Evolutionary conservation across 2,329 filamentous ascomycete genomes (phyloP), one percentile per base, ranked within the genome.

Genomic region (Penicillium sp.): DNA sequence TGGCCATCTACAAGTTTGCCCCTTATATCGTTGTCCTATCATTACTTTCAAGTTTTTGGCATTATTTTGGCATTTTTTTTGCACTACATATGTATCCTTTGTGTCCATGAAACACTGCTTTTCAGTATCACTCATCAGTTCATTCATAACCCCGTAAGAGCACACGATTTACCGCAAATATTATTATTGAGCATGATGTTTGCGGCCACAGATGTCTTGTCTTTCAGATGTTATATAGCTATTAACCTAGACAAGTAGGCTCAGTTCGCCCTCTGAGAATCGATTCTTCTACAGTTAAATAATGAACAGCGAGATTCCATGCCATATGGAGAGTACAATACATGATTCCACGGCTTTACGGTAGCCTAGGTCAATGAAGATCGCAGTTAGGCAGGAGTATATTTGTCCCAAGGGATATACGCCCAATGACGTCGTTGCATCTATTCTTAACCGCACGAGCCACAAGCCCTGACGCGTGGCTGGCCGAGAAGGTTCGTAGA

Each of bases 391-490:
- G 54, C 54, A 56, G 50, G 38, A 35, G 54, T 51, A 51, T 29
- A 45, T 8, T 56, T 33, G 17, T 33, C 15, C 25, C 6, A 3
- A n/a, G 17, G 25, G 10, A 38, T 40, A 50, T 42, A 66, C 65
- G 65, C 61, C 62, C 46, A 64, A 67, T 67, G 65, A 67, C 65
- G 65, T 67, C 64, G 61, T 27, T 66, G 65, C 54, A 61, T 51
- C 64, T 67, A 67, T 66, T 65, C 60, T 60, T 59, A 46, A 62
- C 46, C 57, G 57, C 62, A 60, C 54, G 50, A 65, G 64, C 65
- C 65, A 67, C 65, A 60, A 29, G 21, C 19, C 54, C 43, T 48
- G 52, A 56, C 54, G 46, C 56, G 60, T 61, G 53, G 61, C 57
- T 52, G 35, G 37, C 31, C 10, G 21, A 48, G 40, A 19, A 42